A percentile compares a stretch with the other conserved stretches of the same genome.
Evolutionary conservation across 441 rosid species (phyloP).

Genomic region (Flueggea neowawraea): DNA sequence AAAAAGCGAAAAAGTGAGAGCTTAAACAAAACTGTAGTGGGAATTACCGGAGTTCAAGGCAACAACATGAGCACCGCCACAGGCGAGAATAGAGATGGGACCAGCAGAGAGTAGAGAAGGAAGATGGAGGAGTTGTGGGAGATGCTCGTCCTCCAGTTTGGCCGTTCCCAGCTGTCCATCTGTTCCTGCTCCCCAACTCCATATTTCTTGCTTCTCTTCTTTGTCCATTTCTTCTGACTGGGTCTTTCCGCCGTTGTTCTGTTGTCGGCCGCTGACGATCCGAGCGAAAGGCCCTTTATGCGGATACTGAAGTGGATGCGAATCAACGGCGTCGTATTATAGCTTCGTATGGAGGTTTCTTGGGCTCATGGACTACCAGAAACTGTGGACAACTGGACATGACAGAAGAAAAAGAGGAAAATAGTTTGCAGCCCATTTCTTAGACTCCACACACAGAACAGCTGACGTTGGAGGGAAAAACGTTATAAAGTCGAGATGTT

Average conservation of each 20-base stretch:
- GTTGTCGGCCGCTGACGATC: too few relatives aligned
- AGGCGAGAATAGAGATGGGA: conserved; percentile 46
- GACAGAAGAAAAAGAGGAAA: too few relatives aligned
- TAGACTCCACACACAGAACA: background rate
- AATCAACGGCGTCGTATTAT: too few relatives aligned
- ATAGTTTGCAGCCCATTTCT: too few relatives aligned
- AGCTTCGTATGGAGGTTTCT: too few relatives aligned
- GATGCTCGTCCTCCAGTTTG: conserved; percentile 60
- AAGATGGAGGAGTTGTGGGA: conserved; percentile 62
- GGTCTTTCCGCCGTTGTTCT: too few relatives aligned
- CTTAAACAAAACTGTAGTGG: background rate
- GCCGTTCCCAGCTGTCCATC: conserved; percentile 77
- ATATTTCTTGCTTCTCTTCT: conserved; percentile 25
- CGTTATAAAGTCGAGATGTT: too few relatives aligned
- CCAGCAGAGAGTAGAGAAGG: conserved; percentile 42
- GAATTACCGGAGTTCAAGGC: conserved; percentile 44
- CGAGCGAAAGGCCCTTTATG: too few relatives aligned
- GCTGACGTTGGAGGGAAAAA: conserved; percentile 25
- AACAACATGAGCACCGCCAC: conserved; percentile 82
- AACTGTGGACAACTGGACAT: too few relatives aligned
- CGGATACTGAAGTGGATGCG: too few relatives aligned
- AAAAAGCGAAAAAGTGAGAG: too few relatives aligned
- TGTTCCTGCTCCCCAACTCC: conserved; percentile 99
- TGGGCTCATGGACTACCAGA: too few relatives aligned
- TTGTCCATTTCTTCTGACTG: background rate